Conservation (phyloP, 208 protist genomes). For the Tritrichomonas foetus region DNA sequence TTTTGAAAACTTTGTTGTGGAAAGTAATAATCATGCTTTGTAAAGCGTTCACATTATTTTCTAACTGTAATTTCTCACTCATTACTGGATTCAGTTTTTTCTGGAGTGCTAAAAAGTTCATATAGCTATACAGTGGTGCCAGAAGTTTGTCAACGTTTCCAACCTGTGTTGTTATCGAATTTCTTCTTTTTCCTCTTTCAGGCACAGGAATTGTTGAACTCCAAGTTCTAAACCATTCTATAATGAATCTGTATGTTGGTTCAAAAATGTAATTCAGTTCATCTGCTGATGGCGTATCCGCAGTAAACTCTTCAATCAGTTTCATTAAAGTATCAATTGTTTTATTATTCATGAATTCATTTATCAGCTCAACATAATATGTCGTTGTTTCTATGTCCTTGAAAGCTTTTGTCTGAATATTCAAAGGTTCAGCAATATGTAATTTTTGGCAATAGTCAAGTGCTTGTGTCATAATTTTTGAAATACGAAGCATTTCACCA, state of each 20-base stretch:
- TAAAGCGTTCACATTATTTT: too few relatives aligned
- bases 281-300: background rate
- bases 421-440: background rate
- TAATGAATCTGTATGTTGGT: background rate
- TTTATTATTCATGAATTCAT: background rate
- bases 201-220: too few relatives aligned
- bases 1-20: too few relatives aligned
- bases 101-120: too few relatives aligned
- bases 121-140: too few relatives aligned
- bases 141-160: too few relatives aligned
- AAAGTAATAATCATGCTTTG: too few relatives aligned
- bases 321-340: background rate
- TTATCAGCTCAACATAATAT: background rate
- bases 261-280: background rate
- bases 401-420: background rate
- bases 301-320: background rate
- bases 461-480: background rate
- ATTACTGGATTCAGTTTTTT: too few relatives aligned
- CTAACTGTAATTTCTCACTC: too few relatives aligned
- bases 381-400: background rate
- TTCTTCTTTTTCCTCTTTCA: too few relatives aligned
- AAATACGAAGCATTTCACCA: background rate
- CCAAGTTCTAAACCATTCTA: background rate
- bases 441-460: background rate
- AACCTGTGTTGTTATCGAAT: too few relatives aligned